Conservation (phyloP, 345 rosid species). For the Eucalyptus polybractea region DNA sequence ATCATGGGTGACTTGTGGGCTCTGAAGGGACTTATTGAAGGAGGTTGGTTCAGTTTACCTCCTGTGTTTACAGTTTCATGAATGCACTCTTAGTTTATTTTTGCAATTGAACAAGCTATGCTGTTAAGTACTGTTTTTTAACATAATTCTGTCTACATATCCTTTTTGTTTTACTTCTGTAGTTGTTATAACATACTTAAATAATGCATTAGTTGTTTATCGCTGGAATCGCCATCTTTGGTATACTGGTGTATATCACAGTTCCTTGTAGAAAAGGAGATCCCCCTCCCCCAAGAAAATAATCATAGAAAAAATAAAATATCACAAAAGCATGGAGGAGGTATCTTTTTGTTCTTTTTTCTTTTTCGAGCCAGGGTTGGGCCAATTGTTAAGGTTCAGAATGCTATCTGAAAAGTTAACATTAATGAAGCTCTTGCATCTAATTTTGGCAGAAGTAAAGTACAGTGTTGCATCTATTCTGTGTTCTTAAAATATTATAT, state of each 20-base stretch:
- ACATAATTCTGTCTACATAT: background rate
- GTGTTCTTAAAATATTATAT: background rate
- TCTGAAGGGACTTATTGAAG: constrained; percentile 90
- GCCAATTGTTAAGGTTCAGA: background rate
- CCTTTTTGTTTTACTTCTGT: background rate
- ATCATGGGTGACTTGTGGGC: constrained; percentile 99
- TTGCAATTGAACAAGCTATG: background rate
- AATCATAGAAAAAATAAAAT: background rate
- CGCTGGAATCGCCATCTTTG: background rate
- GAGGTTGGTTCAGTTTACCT: constrained; percentile 34
- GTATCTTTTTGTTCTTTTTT: background rate
- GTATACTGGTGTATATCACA: background rate
- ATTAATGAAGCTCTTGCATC: background rate
- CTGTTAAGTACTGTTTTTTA: background rate
- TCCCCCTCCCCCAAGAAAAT: background rate
- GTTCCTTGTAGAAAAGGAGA: background rate
- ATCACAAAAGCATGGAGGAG: background rate
- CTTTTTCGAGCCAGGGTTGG: background rate
- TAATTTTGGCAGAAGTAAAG: background rate
- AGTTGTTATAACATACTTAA: background rate
- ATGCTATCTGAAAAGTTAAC: background rate
- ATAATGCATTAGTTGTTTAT: background rate
- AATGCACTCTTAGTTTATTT: background rate
- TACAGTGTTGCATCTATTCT: background rate
- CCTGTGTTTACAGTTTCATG: background rate